phyloP scores from a whole-genome alignment of 768 basidiomycete species.

The Auricularia sp. region DNA sequence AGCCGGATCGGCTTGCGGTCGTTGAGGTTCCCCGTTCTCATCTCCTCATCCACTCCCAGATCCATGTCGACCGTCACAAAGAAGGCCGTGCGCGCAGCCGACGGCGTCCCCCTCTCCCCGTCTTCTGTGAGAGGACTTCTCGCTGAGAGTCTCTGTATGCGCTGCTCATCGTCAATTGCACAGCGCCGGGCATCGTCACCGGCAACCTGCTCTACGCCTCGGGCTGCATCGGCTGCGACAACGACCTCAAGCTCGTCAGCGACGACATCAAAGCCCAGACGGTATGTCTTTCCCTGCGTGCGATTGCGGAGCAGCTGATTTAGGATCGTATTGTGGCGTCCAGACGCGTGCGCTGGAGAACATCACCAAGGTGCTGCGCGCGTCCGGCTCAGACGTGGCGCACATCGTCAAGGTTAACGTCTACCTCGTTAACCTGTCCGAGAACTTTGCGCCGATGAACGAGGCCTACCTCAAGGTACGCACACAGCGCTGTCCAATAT shows the following conservation, averaged over 20 bases:
- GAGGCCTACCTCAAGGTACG: constrained; percentile 26
- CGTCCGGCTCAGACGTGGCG: constrained; percentile 27
- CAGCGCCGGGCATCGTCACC: constrained; percentile 30
- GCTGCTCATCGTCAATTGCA: background rate
- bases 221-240: constrained; percentile 28
- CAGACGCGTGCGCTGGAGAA: constrained; percentile 31
- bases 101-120: constrained; percentile 26
- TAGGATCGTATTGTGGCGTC: background rate
- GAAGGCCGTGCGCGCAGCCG: constrained; percentile 18
- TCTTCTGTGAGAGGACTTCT: constrained; percentile 20
- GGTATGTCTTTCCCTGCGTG: constrained; percentile 16
- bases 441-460: constrained; percentile 32
- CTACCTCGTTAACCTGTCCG: constrained; percentile 26
- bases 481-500: background rate
- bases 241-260: constrained; percentile 21
- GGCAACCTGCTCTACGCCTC: constrained; percentile 29
- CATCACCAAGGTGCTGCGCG: constrained; percentile 26
- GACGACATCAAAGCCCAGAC: constrained; percentile 30
- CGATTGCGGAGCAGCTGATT: background rate
- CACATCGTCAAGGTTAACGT: constrained; percentile 32
- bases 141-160: too few relatives aligned
- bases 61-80: constrained; percentile 12
- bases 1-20: background rate
- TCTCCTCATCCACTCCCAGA: background rate
- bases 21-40: background rate